Evolutionary conservation across 129 eudicot genomes (phyloP).

Genomic region (Pseudognaphalium luteoalbum): DNA sequence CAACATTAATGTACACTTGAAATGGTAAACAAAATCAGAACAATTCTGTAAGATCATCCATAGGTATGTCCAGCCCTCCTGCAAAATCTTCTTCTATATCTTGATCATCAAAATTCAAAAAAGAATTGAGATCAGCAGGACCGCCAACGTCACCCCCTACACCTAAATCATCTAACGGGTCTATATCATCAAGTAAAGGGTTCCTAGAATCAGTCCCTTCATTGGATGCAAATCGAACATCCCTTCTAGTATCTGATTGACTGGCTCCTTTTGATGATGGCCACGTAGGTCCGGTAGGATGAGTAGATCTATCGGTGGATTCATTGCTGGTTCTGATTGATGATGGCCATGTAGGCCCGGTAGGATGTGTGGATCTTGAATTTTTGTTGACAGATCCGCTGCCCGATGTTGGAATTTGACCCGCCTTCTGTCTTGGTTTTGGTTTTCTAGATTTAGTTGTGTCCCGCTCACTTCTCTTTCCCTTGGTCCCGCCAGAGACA

Average conservation of each 20-base stretch:
- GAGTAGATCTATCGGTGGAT: constrained; percentile 31
- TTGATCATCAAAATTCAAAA: constrained; percentile 64
- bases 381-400: constrained; percentile 31
- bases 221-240: neutral
- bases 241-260: neutral
- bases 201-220: constrained; percentile 31
- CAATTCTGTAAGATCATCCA: constrained; percentile 79
- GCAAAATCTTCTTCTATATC: constrained; percentile 56
- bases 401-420: constrained; percentile 45
- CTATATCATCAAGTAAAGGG: constrained; percentile 45
- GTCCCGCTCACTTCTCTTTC: constrained; percentile 57
- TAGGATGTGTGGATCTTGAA: constrained; percentile 41
- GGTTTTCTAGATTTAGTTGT: constrained; percentile 58
- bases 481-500: constrained; percentile 52
- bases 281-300: constrained; percentile 42
- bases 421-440: constrained; percentile 72
- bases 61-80: constrained; percentile 71
- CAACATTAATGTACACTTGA: constrained; percentile 31
- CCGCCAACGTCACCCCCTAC: constrained; percentile 37
- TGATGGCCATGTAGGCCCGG: constrained; percentile 41
- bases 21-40: constrained; percentile 37
- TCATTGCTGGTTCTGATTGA: constrained; percentile 34
- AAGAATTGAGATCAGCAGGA: constrained; percentile 56
- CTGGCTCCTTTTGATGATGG: constrained; percentile 40
- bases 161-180: constrained; percentile 61